Conservation (phyloP, 2,329 filamentous ascomycete genomes). For the Ilyonectria sp. region DNA sequence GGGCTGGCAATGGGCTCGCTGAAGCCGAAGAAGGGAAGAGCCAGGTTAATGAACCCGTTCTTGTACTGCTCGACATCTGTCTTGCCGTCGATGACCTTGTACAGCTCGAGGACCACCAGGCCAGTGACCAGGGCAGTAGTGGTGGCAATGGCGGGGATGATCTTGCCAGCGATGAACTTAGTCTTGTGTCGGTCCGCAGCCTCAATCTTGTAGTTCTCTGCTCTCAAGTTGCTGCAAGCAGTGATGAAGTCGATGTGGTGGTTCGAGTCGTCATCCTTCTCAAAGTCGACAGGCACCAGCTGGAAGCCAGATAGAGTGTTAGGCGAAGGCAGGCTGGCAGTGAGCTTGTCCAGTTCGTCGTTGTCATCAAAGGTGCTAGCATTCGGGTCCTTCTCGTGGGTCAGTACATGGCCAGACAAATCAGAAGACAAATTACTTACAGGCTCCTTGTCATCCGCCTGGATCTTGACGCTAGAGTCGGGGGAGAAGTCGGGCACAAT, state of each 20-base stretch:
- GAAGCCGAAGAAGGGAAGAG: slow-evolving; percentile 97
- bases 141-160: slow-evolving; percentile 98
- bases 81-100: slow-evolving; percentile 97
- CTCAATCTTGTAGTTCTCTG: slow-evolving; percentile 98
- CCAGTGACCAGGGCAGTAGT: slow-evolving; percentile 97
- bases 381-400: slow-evolving; percentile 79
- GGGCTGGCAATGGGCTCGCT: slow-evolving; percentile 95
- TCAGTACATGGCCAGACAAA: slow-evolving; percentile 26
- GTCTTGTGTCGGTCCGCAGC: slow-evolving; percentile 96
- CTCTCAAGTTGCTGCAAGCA: slow-evolving; percentile 94
- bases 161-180: slow-evolving; percentile 99
- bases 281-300: slow-evolving; percentile 92
- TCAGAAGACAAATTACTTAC: slow-evolving; percentile 59
- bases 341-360: slow-evolving; percentile 81
- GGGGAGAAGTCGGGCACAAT: slow-evolving; percentile 97
- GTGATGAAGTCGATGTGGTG: slow-evolving; percentile 99
- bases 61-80: slow-evolving; percentile 98
- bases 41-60: slow-evolving; percentile 98
- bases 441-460: slow-evolving; percentile 94
- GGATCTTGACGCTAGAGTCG: slow-evolving; percentile 93
- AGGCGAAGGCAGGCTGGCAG: slow-evolving; percentile 80
- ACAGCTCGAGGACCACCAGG: slow-evolving; percentile 91
- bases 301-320: slow-evolving; percentile 90
- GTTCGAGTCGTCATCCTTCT: slow-evolving; percentile 99
- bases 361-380: slow-evolving; percentile 79